Conservation (phyloP, 345 rosid species). For the Dovyalis caffra region DNA sequence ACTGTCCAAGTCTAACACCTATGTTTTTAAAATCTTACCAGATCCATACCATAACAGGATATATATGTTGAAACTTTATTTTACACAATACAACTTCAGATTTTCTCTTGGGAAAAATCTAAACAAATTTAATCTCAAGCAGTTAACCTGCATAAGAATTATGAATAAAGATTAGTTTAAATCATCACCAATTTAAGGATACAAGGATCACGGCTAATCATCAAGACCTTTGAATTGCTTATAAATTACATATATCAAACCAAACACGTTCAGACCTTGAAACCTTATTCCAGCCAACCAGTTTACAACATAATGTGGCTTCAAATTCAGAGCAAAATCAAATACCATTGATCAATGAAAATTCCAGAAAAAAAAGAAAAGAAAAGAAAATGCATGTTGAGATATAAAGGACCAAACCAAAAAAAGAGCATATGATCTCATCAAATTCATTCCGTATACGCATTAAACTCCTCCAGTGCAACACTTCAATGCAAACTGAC, state of each 20-base stretch:
- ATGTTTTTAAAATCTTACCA: background rate
- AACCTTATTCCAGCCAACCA: background rate
- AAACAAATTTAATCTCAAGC: slow-evolving; percentile 7
- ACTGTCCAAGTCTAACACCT: background rate
- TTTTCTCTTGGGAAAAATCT: background rate
- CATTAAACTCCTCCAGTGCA: background rate
- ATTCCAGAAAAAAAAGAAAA: background rate
- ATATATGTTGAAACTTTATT: background rate
- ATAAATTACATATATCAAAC: background rate
- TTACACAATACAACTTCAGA: background rate
- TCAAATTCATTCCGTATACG: background rate
- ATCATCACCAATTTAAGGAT: background rate
- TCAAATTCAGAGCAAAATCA: background rate
- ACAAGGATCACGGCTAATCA: background rate
- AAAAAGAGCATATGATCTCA: background rate
- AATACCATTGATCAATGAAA: background rate
- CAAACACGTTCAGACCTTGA: background rate
- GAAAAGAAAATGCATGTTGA: background rate
- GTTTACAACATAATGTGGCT: background rate
- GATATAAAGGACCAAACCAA: background rate
- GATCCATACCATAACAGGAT: background rate
- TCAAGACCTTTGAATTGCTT: background rate
- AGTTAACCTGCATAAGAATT: slow-evolving; percentile 19
- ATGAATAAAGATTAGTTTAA: background rate
- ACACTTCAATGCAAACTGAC: background rate